Evolutionary conservation across 805 yeast species (phyloP).

Genomic region (Yamadazyma tumulicola): DNA sequence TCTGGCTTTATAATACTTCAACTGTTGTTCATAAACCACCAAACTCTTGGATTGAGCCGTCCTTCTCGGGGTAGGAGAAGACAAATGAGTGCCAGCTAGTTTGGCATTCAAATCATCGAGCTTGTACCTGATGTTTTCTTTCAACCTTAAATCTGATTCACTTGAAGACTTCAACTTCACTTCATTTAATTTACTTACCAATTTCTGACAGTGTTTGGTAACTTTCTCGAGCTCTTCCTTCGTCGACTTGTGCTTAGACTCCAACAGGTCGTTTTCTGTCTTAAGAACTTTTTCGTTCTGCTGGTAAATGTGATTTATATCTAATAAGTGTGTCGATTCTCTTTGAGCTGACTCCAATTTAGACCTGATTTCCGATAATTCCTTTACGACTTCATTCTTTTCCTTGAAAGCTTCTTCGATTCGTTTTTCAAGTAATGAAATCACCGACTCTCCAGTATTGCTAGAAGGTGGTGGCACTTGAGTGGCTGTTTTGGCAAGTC

Average conservation of each 20-base stretch:
- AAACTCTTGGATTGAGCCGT: background rate
- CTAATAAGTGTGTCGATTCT: constrained; percentile 26
- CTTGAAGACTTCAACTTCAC: constrained; percentile 16
- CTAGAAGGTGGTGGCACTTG: background rate
- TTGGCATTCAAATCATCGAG: constrained; percentile 25
- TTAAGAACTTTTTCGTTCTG: constrained; percentile 23
- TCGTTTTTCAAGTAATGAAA: constrained; percentile 29
- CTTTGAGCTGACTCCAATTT: constrained; percentile 18
- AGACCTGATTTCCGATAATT: constrained; percentile 9
- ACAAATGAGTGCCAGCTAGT: constrained; percentile 20
- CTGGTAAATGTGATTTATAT: constrained; percentile 24
- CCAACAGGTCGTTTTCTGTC: constrained; percentile 29
- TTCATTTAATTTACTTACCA: constrained; percentile 24
- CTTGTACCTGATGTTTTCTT: constrained; percentile 13
- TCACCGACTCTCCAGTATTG: constrained; percentile 7
- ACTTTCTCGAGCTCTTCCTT: constrained; percentile 28
- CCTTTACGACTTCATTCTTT: constrained; percentile 21
- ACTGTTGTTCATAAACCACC: constrained; percentile 28
- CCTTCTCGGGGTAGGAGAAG: constrained; percentile 11
- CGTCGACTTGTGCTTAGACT: constrained; percentile 22
- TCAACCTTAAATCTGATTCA: constrained; percentile 10
- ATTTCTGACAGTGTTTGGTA: constrained; percentile 26
- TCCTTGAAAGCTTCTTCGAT: constrained; percentile 27
- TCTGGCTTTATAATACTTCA: constrained; percentile 45
- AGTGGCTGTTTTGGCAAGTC: background rate